Conservation (phyloP, 2,329 filamentous ascomycete genomes). For the Nemania sp. region DNA sequence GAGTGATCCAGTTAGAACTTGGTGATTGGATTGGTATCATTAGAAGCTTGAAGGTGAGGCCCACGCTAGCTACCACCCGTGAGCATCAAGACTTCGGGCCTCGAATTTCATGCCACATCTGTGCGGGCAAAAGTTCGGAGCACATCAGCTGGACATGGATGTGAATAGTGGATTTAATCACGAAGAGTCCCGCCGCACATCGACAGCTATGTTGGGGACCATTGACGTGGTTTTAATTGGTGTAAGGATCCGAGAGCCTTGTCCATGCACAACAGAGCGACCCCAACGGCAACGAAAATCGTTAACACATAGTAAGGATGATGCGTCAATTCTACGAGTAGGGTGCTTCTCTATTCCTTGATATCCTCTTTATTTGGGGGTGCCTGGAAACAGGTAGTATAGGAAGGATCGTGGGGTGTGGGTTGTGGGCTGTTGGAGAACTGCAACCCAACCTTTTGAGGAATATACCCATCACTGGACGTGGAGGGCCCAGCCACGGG, state of each 20-base stretch:
- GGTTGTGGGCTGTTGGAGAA: neutral
- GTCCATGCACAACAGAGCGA: neutral
- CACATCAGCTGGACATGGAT: too few relatives aligned
- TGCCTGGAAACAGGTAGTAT: constrained; percentile 6
- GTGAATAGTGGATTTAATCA: too few relatives aligned
- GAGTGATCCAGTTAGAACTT: too few relatives aligned
- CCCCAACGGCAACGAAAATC: neutral
- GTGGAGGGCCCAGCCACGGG: too few relatives aligned
- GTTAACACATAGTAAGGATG: neutral
- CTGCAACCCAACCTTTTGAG: constrained; percentile 14
- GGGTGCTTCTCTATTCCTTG: neutral
- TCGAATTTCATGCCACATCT: constrained; percentile 1
- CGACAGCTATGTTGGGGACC: too few relatives aligned
- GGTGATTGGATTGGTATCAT: too few relatives aligned
- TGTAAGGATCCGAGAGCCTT: neutral
- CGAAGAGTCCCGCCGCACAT: too few relatives aligned
- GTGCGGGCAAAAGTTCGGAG: too few relatives aligned
- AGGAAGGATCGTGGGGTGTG: neutral
- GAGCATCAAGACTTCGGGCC: neutral
- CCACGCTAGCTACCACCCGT: neutral
- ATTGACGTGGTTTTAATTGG: neutral
- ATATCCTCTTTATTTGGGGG: constrained; percentile 7
- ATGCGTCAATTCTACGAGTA: neutral
- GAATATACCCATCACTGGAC: constrained; percentile 11
- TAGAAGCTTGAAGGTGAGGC: neutral